phyloP scores from a whole-genome alignment of 208 protist genomes.

The Perkinsela sp. region DNA sequence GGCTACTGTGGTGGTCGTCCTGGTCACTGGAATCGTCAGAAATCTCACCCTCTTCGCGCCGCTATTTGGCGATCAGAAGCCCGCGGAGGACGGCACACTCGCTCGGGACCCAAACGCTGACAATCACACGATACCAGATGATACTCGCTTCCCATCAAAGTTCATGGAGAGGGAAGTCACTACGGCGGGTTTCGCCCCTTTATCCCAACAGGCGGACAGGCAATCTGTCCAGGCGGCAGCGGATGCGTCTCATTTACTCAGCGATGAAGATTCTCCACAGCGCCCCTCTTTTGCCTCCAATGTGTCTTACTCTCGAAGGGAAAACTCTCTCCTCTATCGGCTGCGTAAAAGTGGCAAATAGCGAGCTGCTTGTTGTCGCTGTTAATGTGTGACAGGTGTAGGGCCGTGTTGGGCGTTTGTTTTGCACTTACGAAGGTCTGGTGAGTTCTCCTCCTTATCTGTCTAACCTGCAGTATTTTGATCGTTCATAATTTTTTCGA shows the following conservation, averaged over 20 bases:
- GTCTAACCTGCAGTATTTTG: too few relatives aligned
- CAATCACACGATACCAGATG: too few relatives aligned
- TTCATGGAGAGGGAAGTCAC: background rate
- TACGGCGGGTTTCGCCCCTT: background rate
- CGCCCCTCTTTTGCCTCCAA: background rate
- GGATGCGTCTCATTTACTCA: background rate
- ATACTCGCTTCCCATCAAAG: background rate
- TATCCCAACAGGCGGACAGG: background rate
- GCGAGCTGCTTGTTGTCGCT: too few relatives aligned
- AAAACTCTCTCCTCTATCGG: too few relatives aligned
- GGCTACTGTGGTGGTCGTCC: background rate
- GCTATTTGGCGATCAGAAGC: background rate
- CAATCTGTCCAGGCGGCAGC: background rate
- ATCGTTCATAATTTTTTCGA: too few relatives aligned
- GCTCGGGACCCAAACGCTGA: background rate
- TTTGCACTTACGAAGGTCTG: too few relatives aligned
- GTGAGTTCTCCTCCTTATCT: too few relatives aligned
- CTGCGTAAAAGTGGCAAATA: too few relatives aligned
- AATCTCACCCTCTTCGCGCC: background rate
- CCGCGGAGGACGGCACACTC: background rate
- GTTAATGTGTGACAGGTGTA: too few relatives aligned
- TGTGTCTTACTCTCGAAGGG: too few relatives aligned
- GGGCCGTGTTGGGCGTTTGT: too few relatives aligned
- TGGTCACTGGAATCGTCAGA: background rate
- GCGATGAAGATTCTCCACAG: background rate